phyloP scores from a whole-genome alignment of 2,329 filamentous ascomycete species.

The Cladorrhinum sp. region DNA sequence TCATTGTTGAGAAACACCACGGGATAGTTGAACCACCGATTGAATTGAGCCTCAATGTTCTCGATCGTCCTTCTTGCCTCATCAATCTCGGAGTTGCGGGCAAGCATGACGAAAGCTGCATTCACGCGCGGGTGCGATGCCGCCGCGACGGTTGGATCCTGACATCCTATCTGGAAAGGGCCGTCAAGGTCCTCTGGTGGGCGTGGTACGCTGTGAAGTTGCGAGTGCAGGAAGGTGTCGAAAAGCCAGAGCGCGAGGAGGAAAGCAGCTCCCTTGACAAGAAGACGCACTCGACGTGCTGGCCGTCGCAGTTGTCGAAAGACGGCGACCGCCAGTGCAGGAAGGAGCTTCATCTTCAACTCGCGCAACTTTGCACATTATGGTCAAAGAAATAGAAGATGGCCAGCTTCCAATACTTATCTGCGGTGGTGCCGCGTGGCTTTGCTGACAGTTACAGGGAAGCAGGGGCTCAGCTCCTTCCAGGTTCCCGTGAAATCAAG shows the following conservation, averaged over 20 bases:
- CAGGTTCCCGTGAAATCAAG: no score
- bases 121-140: constrained; percentile 37
- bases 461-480: no score
- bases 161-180: constrained; percentile 40
- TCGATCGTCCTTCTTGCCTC: constrained; percentile 38
- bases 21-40: constrained; percentile 47
- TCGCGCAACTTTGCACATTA: no score
- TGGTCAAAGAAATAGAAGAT: no score
- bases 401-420: no score
- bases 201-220: constrained; percentile 34
- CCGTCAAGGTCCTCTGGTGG: constrained; percentile 38
- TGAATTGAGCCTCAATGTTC: constrained; percentile 45
- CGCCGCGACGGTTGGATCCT: constrained; percentile 36
- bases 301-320: constrained; percentile 10
- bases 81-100: constrained; percentile 43
- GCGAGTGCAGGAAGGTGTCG: constrained; percentile 36
- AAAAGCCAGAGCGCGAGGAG: constrained; percentile 32
- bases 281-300: constrained; percentile 7
- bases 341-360: constrained; percentile 8
- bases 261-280: constrained; percentile 22
- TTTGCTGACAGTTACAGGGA: no score
- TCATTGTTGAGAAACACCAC: constrained; percentile 48
- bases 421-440: no score
- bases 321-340: constrained; percentile 8
- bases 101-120: constrained; percentile 46